Conservation (phyloP, 2,329 filamentous ascomycete genomes). For the Colletotrichum acutatum region DNA sequence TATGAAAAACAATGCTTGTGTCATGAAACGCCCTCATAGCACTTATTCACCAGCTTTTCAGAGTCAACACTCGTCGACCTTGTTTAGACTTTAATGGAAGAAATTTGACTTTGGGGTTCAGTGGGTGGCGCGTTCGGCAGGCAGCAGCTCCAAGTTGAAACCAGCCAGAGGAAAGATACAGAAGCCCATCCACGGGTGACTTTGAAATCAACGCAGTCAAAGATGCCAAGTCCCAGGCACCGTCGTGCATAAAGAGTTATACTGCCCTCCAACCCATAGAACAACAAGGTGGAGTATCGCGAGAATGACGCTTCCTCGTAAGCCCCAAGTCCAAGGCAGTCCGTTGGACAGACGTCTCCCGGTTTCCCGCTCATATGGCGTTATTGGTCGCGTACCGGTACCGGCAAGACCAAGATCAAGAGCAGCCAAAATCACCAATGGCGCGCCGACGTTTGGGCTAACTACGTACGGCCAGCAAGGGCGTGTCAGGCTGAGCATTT, state of each 20-base stretch:
- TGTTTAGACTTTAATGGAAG: not conserved
- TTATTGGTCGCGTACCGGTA: not conserved
- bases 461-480: slow-evolving; percentile 79
- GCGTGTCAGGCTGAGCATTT: slow-evolving; percentile 72
- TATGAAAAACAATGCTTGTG: not conserved
- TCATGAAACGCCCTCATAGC: not conserved
- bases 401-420: slow-evolving; percentile 67
- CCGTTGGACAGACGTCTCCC: slow-evolving; percentile 2
- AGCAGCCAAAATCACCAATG: slow-evolving; percentile 75
- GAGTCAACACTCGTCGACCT: not conserved
- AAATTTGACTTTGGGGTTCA: not conserved
- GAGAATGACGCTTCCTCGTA: slow-evolving; percentile 45
- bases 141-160: not conserved
- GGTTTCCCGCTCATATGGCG: not conserved
- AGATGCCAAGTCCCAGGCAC: slow-evolving; percentile 21
- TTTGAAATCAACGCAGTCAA: not conserved
- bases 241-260: slow-evolving; percentile 47
- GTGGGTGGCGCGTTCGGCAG: not conserved
- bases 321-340: slow-evolving; percentile 41
- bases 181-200: not conserved
- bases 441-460: slow-evolving; percentile 72
- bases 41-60: not conserved
- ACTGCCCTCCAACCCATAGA: slow-evolving; percentile 48
- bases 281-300: slow-evolving; percentile 47
- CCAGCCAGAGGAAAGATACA: not conserved